Evolutionary conservation across 176 grass and related monocot species (phyloP).

Genomic region (Bolboschoenus planiculmis): DNA sequence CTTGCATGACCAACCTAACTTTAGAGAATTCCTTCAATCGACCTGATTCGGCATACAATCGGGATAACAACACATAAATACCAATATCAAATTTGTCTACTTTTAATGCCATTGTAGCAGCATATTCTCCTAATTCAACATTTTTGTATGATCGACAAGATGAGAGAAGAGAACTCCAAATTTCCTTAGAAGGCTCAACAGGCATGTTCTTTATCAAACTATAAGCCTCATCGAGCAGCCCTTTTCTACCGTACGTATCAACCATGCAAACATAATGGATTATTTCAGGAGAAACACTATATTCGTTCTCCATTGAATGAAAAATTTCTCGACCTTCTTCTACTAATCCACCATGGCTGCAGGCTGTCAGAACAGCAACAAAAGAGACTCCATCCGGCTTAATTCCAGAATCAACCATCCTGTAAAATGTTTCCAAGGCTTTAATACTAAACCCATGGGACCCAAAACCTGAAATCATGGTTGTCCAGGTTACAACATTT

Average conservation of each 20-base stretch:
- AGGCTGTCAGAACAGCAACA: constrained; percentile 62
- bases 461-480: constrained; percentile 61
- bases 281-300: constrained; percentile 42
- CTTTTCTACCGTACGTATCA: constrained; percentile 57
- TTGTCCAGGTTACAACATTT: constrained; percentile 62
- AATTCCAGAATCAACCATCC: constrained; percentile 43
- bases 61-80: constrained; percentile 55
- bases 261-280: constrained; percentile 80
- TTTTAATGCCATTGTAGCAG: constrained; percentile 48
- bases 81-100: constrained; percentile 54
- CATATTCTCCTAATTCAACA: constrained; percentile 37
- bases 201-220: constrained; percentile 70
- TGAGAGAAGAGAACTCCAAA: constrained; percentile 53
- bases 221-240: constrained; percentile 54
- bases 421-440: constrained; percentile 33
- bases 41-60: constrained; percentile 47
- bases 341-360: constrained; percentile 54
- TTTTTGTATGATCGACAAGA: constrained; percentile 51
- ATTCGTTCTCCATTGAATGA: constrained; percentile 26
- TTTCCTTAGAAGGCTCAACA: constrained; percentile 43
- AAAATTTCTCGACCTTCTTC: constrained; percentile 36
- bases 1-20: constrained; percentile 52
- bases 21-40: constrained; percentile 44
- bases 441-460: constrained; percentile 37
- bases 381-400: constrained; percentile 49